Base-by-base conservation (phyloP, 208 protist genomes). In the Crithidia fasciculata region DNA sequence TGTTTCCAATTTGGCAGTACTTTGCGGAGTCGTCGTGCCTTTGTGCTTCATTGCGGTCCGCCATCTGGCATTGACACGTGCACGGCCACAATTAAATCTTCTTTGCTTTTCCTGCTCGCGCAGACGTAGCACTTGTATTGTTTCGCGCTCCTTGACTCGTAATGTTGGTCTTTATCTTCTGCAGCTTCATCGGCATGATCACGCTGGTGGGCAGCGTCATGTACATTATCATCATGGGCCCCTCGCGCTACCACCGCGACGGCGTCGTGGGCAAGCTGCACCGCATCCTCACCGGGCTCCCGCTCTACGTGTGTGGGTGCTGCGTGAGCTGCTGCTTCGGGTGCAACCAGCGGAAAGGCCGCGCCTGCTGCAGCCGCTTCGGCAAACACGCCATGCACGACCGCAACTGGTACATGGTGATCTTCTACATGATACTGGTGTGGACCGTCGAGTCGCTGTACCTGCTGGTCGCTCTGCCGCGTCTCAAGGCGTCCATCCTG, bases 171-270 rank as follows among this genome's bases (percentile, higher is more conserved):
- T 40, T 73, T 15, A 39, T 85, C 16, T 90, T 96, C 54, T 57
- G 53, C 36, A 37, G 47, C 37, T 56, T 89, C 3, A 72, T 82
- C 45, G 61, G 76, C 40, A 37, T 84, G 72, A 87, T 95, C 39
- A 16, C 79, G 10, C 18, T 79, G 8, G 62, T 87, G 4, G 84
- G 69, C 2, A n/a, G 55, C 15, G 82, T 92, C 63, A 90, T 96
- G 86, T 98, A 97, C 76, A 81, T 97, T 52, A 78, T 93, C 37
- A 95, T 97, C 55, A 96, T 96, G 90, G 94, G 94, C 4, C 89
- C 89, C 5, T 93, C 91, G 0, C 84, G 85, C 53, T 97, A 90
- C 66, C 92, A 98, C 77, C 89, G 90, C 44, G 83, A 96, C 69
- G 92, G 95, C 45, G 71, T 83, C 67, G 76, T 98, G 28, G 95